Conservation (phyloP, 2,329 filamentous ascomycete species). For the Didymosphaeria variabile region DNA sequence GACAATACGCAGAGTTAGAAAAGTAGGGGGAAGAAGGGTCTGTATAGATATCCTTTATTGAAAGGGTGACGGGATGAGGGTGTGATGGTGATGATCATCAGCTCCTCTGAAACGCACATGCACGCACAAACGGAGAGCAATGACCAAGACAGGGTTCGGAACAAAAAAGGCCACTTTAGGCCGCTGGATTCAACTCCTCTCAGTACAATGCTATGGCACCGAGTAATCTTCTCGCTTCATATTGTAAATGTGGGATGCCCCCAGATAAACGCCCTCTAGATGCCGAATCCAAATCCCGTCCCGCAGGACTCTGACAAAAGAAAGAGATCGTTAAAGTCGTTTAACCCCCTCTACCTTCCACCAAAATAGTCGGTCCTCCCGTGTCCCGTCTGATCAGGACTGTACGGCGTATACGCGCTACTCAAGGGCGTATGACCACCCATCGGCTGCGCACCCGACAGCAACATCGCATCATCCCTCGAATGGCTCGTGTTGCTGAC, state of each 20-base stretch:
- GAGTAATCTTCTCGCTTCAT: not conserved
- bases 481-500: constrained; percentile 38
- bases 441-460: constrained; percentile 47
- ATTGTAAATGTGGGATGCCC: not conserved
- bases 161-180: not conserved
- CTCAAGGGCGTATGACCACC: constrained; percentile 29
- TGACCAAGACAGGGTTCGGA: not conserved
- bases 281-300: not conserved
- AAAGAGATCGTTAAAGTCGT: not conserved
- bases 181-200: not conserved
- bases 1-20: no score
- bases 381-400: constrained; percentile 26
- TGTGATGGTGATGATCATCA: no score
- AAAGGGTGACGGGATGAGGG: no score
- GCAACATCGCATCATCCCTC: constrained; percentile 35
- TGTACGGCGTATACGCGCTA: constrained; percentile 40
- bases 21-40: no score
- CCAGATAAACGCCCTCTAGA: not conserved
- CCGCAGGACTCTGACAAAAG: not conserved
- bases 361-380: constrained; percentile 36
- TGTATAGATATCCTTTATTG: no score
- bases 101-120: no score
- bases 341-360: not conserved
- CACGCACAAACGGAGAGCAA: not conserved
- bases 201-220: not conserved